A percentile compares a stretch with the other conserved stretches of the same genome.
phyloP scores from a whole-genome alignment of 768 basidiomycete genomes.

The Auricularia sp. region DNA sequence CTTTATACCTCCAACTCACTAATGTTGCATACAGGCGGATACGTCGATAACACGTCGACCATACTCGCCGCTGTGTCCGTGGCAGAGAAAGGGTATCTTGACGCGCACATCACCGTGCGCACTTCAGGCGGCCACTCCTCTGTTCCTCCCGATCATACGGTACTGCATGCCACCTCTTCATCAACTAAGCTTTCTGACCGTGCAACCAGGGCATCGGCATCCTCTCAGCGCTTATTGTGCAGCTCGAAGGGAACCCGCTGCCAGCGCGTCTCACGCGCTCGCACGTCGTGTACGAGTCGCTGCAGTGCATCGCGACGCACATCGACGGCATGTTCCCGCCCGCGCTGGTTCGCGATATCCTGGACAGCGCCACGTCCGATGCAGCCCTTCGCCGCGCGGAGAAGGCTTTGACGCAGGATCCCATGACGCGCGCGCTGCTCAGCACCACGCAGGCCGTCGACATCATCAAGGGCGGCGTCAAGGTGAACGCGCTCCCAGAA shows the following conservation, averaged over 20 bases:
- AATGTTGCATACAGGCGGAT: slow-evolving; percentile 33
- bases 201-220: slow-evolving; percentile 65
- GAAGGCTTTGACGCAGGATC: slow-evolving; percentile 12
- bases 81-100: slow-evolving; percentile 64
- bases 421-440: slow-evolving; percentile 17
- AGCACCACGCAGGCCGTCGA: slow-evolving; percentile 38
- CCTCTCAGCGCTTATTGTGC: slow-evolving; percentile 57
- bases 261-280: slow-evolving; percentile 23
- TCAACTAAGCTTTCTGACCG: background rate
- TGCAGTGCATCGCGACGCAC: slow-evolving; percentile 36
- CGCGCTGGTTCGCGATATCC: slow-evolving; percentile 20
- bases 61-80: slow-evolving; percentile 53
- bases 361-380: slow-evolving; percentile 19
- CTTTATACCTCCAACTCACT: background rate
- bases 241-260: slow-evolving; percentile 56
- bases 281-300: slow-evolving; percentile 24
- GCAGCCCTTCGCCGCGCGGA: slow-evolving; percentile 27
- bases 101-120: slow-evolving; percentile 54
- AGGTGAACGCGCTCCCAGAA: slow-evolving; percentile 39
- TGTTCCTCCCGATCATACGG: slow-evolving; percentile 74
- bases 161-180: slow-evolving; percentile 13
- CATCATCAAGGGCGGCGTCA: slow-evolving; percentile 30
- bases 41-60: slow-evolving; percentile 39
- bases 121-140: slow-evolving; percentile 80
- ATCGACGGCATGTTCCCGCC: slow-evolving; percentile 25